These are phyloP conservation scores for Aspergillus ellipticus DNA, from an alignment of 495 filamentous ascomycete species.

Conservation along the genomic window DNA sequence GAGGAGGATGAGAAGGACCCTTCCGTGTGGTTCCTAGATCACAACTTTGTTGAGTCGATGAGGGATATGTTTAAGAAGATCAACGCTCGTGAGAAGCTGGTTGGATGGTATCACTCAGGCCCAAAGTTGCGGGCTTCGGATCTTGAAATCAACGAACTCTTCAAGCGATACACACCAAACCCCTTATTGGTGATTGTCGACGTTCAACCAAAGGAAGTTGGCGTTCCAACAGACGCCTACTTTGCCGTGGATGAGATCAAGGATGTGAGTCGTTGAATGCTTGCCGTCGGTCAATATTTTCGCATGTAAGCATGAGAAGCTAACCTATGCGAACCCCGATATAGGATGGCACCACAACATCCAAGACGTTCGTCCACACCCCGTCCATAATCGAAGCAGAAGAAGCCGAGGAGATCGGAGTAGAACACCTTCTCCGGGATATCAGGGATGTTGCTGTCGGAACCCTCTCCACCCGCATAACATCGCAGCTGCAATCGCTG, in stretches of 20 bases:
- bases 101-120: conserved; percentile 99
- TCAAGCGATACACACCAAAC: conserved; percentile 98
- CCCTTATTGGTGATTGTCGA: conserved; percentile 96
- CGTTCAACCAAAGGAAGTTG: conserved; percentile 96
- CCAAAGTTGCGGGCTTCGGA: conserved; percentile 96
- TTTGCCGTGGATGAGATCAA: conserved; percentile 99
- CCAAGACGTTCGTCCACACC: conserved; percentile 98
- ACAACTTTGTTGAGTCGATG: conserved; percentile 99
- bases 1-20: conserved; percentile 99
- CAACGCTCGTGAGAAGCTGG: conserved; percentile 97
- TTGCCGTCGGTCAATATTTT: not conserved
- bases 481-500: conserved; percentile 93
- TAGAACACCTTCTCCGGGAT: conserved; percentile 95
- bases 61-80: conserved; percentile 99
- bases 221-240: conserved; percentile 97
- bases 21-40: conserved; percentile 97
- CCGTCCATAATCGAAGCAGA: conserved; percentile 98
- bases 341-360: conserved; percentile 94
- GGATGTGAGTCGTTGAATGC: conserved; percentile 63
- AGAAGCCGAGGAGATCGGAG: conserved; percentile 97
- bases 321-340: not conserved
- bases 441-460: conserved; percentile 97
- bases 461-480: conserved; percentile 96
- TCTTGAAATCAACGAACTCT: conserved; percentile 98
- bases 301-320: not conserved